A percentile compares a stretch with the other conserved stretches of the same genome.
Conservation (phyloP, 306 rosid genomes). For the Casuarina cunninghamiana region DNA sequence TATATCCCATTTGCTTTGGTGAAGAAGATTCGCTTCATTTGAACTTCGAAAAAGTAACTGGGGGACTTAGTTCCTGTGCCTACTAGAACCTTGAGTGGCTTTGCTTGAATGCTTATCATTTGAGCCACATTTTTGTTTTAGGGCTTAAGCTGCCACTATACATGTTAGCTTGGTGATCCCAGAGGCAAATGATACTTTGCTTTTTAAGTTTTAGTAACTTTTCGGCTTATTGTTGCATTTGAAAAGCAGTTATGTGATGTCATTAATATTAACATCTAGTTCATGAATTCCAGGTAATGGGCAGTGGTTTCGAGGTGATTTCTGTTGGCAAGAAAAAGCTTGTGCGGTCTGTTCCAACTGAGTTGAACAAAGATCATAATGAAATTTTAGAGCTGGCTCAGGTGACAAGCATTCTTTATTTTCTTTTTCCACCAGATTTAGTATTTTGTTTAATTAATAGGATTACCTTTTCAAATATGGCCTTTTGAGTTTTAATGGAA, state of each 20-base stretch:
- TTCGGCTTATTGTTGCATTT: neutral
- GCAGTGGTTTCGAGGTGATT: slow-evolving; percentile 94
- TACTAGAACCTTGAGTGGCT: too few relatives aligned
- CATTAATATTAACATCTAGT: slow-evolving; percentile 17
- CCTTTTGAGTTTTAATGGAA: neutral
- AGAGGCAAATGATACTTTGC: neutral
- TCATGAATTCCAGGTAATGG: slow-evolving; percentile 65
- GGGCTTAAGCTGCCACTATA: neutral
- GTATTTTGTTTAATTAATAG: neutral
- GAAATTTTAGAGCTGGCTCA: slow-evolving; percentile 97
- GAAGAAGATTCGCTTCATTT: too few relatives aligned
- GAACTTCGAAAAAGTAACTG: too few relatives aligned
- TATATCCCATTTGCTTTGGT: too few relatives aligned
- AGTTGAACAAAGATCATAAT: slow-evolving; percentile 94
- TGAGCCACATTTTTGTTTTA: neutral
- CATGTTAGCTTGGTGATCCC: neutral
- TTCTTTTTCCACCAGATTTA: neutral
- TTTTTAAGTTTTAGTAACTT: neutral
- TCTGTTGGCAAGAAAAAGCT: slow-evolving; percentile 92
- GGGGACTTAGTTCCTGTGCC: too few relatives aligned
- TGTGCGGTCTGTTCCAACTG: slow-evolving; percentile 97
- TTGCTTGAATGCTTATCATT: neutral
- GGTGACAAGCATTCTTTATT: slow-evolving; percentile 43
- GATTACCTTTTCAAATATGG: neutral
- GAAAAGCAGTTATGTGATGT: neutral